Conservation (phyloP, 2,329 filamentous ascomycete genomes). For the Alternaria arbusti region DNA sequence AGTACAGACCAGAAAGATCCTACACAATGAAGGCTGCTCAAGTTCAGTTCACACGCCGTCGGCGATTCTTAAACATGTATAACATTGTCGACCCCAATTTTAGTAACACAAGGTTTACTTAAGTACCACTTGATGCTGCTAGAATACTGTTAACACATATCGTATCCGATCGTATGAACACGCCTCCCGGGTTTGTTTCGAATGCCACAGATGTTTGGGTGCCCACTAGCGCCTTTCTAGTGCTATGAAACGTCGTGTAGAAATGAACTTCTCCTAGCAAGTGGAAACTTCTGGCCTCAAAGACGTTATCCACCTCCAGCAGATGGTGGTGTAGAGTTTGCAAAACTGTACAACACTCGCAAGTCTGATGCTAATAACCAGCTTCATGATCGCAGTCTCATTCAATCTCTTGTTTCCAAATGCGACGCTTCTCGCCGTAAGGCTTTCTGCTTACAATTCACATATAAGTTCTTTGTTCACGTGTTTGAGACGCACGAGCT, state of each 20-base stretch:
- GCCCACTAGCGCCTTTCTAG: background rate
- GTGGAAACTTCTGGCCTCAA: constrained; percentile 23
- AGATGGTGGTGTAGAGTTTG: constrained; percentile 35
- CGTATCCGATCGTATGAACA: constrained; percentile 24
- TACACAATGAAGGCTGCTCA: background rate
- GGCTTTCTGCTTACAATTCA: background rate
- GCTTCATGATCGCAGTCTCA: constrained; percentile 7
- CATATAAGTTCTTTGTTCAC: background rate
- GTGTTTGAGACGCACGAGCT: background rate
- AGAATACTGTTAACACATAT: background rate
- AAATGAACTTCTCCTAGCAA: constrained; percentile 26
- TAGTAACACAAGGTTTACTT: background rate
- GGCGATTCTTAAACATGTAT: background rate
- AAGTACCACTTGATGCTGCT: too few species aligned
- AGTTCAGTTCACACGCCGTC: background rate
- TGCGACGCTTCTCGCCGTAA: background rate
- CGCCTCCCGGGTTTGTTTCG: constrained; percentile 16
- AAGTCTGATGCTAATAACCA: constrained; percentile 13
- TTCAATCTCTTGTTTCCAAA: background rate
- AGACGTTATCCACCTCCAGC: background rate
- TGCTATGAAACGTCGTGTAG: constrained; percentile 31
- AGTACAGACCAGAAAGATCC: background rate
- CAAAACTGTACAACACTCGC: constrained; percentile 23
- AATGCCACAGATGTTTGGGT: background rate
- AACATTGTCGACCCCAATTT: background rate